A percentile compares a stretch with the other conserved stretches of the same genome.
These are phyloP conservation scores for Floccularia luteovirens DNA, from an alignment of 768 basidiomycete genomes.

Conservation along the genomic window DNA sequence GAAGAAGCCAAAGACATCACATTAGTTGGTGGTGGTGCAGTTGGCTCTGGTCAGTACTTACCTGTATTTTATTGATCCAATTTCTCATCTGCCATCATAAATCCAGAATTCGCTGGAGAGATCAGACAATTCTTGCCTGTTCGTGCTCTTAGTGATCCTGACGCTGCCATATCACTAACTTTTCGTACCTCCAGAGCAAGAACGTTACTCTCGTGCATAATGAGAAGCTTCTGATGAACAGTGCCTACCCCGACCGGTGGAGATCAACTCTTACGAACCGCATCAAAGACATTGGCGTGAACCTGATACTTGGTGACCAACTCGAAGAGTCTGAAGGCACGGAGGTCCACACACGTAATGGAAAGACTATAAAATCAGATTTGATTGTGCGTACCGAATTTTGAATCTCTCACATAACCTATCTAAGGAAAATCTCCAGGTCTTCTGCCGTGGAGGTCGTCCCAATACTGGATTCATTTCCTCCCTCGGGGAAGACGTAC, in stretches of 20 bases:
- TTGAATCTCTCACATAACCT: background rate
- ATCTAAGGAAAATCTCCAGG: constrained; percentile 9
- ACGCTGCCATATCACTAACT: background rate
- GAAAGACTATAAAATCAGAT: constrained; percentile 35
- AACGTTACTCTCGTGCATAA: constrained; percentile 53
- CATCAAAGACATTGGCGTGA: constrained; percentile 29
- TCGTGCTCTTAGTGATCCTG: constrained; percentile 11
- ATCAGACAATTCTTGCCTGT: constrained; percentile 32
- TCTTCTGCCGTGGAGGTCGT: constrained; percentile 23
- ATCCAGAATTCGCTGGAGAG: constrained; percentile 32
- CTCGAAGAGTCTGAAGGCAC: constrained; percentile 37
- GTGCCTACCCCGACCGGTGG: constrained; percentile 39
- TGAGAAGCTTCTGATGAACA: constrained; percentile 35
- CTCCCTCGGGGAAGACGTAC: constrained; percentile 23
- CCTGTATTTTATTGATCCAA: background rate
- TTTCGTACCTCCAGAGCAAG: constrained; percentile 18
- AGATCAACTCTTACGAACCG: constrained; percentile 32
- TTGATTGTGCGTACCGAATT: constrained; percentile 35
- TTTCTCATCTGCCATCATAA: background rate
- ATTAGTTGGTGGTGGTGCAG: constrained; percentile 49
- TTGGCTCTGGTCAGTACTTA: constrained; percentile 35
- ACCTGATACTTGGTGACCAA: constrained; percentile 41
- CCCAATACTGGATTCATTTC: constrained; percentile 39
- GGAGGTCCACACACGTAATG: constrained; percentile 35
- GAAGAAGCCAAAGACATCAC: constrained; percentile 34